phyloP scores from a whole-genome alignment of 2,329 filamentous ascomycete genomes.

The Cylindrodendrum hubeiense region DNA sequence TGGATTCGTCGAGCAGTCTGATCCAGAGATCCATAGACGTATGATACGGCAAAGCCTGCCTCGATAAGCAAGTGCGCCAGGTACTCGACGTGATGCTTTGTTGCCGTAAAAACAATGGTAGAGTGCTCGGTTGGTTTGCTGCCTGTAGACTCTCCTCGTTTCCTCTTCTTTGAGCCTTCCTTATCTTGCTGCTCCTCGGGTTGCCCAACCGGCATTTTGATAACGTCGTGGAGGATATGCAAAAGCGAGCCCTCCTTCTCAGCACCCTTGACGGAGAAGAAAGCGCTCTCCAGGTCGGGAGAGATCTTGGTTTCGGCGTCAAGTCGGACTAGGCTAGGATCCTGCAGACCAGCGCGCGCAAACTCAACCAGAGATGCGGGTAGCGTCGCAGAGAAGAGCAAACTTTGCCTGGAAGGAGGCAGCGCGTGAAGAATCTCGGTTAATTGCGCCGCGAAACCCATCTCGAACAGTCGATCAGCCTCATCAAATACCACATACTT shows the following conservation, averaged over 20 bases:
- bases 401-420: conserved; percentile 85
- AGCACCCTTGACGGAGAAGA: conserved; percentile 91
- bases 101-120: conserved; percentile 94
- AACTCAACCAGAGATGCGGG: conserved; percentile 97
- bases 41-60: conserved; percentile 89
- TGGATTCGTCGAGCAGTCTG: conserved; percentile 94
- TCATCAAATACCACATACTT: conserved; percentile 98
- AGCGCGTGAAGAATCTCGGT: conserved; percentile 93
- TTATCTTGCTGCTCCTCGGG: conserved; percentile 65
- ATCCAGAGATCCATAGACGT: conserved; percentile 94
- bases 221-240: conserved; percentile 90
- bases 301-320: conserved; percentile 97
- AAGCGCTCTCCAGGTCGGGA: conserved; percentile 93
- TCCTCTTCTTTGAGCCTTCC: conserved; percentile 76
- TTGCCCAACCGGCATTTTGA: conserved; percentile 84
- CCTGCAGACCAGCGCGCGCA: conserved; percentile 90
- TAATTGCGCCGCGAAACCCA: conserved; percentile 96
- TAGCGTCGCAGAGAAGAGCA: conserved; percentile 95
- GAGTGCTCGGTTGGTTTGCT: conserved; percentile 87
- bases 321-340: conserved; percentile 88
- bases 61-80: conserved; percentile 82
- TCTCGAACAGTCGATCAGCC: conserved; percentile 96
- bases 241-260: conserved; percentile 95
- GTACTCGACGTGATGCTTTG: conserved; percentile 98
- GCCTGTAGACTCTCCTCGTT: conserved; percentile 67